These are phyloP conservation scores for Juglanconis juglandina DNA, from an alignment of 2,329 filamentous ascomycete species.

Conservation along the genomic window DNA sequence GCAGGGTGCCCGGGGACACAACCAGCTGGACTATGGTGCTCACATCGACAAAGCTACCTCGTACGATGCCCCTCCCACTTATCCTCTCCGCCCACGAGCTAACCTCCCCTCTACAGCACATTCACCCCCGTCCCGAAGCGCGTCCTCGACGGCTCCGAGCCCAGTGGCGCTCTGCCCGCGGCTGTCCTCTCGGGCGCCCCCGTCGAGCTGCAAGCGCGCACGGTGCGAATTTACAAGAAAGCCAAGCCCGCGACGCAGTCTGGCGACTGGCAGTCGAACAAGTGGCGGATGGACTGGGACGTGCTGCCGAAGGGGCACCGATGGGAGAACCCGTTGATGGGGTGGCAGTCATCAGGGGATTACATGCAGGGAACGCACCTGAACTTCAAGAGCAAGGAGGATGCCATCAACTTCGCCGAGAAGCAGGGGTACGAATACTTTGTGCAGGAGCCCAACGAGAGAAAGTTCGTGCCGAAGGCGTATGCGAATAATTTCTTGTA, in stretches of 20 bases:
- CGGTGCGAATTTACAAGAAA: constrained; percentile 89
- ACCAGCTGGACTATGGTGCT: constrained; percentile 78
- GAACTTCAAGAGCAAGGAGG: constrained; percentile 89
- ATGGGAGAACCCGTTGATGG: constrained; percentile 98
- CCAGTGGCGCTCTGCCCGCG: constrained; percentile 69
- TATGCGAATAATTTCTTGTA: constrained; percentile 97
- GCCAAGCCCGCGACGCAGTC: constrained; percentile 96
- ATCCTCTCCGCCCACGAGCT: not conserved
- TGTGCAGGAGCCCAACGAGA: constrained; percentile 91
- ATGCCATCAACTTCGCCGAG: constrained; percentile 90
- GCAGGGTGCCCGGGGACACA: constrained; percentile 38
- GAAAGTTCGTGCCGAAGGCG: constrained; percentile 83
- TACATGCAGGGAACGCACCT: constrained; percentile 91
- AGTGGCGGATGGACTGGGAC: constrained; percentile 99
- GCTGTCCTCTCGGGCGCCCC: constrained; percentile 89
- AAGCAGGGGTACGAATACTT: constrained; percentile 99
- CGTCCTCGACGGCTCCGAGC: constrained; percentile 88
- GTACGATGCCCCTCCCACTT: constrained; percentile 49
- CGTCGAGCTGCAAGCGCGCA: constrained; percentile 87
- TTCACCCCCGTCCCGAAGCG: constrained; percentile 89
- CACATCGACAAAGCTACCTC: constrained; percentile 86
- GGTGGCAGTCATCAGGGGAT: constrained; percentile 95
- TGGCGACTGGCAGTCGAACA: constrained; percentile 75
- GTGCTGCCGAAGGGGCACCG: constrained; percentile 85
- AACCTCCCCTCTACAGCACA: constrained; percentile 52